phyloP scores from a whole-genome alignment of 148 eudicot genomes.

The Oxyria digyna region DNA sequence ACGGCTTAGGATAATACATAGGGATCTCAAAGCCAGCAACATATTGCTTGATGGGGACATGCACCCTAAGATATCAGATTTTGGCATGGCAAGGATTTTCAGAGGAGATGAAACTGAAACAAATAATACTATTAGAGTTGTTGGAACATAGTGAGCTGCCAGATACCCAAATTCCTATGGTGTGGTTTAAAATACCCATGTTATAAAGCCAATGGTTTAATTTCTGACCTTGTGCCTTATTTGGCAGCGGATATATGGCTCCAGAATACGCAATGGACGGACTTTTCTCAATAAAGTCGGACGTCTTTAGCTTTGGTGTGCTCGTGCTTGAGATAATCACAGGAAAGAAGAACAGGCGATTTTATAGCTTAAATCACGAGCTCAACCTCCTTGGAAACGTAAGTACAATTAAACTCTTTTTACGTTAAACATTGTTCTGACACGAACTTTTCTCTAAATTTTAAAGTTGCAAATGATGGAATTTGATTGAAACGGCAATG shows the following conservation, averaged over 20 bases:
- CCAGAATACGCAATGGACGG: constrained; percentile 24
- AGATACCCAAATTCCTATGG: not conserved
- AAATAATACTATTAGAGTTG: constrained; percentile 9
- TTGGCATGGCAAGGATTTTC: constrained; percentile 13
- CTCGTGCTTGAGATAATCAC: constrained; percentile 21
- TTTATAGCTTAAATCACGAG: constrained; percentile 7
- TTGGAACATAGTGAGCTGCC: constrained; percentile 13
- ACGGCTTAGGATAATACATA: constrained; percentile 10
- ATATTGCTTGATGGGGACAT: constrained; percentile 5
- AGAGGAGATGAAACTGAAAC: constrained; percentile 13
- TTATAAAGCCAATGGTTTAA: too few relatives aligned
- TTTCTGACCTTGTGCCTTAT: not conserved
- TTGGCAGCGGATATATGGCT: constrained; percentile 28
- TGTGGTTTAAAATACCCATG: not conserved
- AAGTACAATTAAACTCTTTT: not conserved
- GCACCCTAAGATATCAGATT: constrained; percentile 16
- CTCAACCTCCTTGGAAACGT: constrained; percentile 22
- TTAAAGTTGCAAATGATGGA: not conserved
- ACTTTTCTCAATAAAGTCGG: constrained; percentile 24
- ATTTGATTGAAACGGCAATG: not conserved
- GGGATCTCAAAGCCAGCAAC: too few relatives aligned
- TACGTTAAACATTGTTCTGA: too few relatives aligned
- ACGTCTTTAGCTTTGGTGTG: constrained; percentile 29
- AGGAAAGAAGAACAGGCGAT: constrained; percentile 20
- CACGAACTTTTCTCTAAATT: not conserved